phyloP scores from a whole-genome alignment of 345 rosid genomes.

The Mercurialis annua region DNA sequence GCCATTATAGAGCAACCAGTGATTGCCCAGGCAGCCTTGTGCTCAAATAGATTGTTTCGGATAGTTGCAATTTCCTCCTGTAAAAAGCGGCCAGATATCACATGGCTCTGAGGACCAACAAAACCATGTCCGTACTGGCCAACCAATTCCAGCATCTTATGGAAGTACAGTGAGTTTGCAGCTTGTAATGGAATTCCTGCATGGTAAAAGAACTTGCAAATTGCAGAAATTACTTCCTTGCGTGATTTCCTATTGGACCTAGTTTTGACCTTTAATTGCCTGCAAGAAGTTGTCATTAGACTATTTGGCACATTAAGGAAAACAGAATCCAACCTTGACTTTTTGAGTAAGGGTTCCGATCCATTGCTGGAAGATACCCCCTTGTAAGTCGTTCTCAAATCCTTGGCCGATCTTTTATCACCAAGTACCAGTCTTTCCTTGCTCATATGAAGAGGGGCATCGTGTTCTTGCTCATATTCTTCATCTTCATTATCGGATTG shows the following conservation, averaged over 20 bases:
- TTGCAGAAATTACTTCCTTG: conserved; percentile 46
- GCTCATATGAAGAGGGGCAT: conserved; percentile 32
- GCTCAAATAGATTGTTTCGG: conserved; percentile 36
- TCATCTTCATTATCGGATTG: conserved; percentile 53
- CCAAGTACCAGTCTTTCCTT: conserved; percentile 44
- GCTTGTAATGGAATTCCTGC: conserved; percentile 56
- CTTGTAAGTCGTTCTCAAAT: conserved; percentile 36
- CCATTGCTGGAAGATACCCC: conserved; percentile 42
- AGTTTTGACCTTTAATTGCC: conserved; percentile 29
- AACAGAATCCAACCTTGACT: conserved; percentile 49
- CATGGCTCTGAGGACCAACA: conserved; percentile 38
- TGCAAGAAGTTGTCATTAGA: conserved; percentile 34
- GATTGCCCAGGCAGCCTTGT: conserved; percentile 45
- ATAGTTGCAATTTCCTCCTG: conserved; percentile 46
- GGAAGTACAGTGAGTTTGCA: conserved; percentile 55
- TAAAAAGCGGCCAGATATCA: conserved; percentile 47
- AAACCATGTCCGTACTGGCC: conserved; percentile 48
- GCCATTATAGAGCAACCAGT: conserved; percentile 61
- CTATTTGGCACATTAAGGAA: conserved; percentile 36
- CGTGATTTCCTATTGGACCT: conserved; percentile 35
- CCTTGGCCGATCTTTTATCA: conserved; percentile 46
- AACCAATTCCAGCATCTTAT: conserved; percentile 57
- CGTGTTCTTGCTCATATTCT: conserved; percentile 37
- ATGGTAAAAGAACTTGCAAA: conserved; percentile 56
- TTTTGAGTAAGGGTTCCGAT: conserved; percentile 45